These are phyloP conservation scores for Trichoderma sp. DNA, from an alignment of 2,329 filamentous ascomycete species.

Conservation along the genomic window DNA sequence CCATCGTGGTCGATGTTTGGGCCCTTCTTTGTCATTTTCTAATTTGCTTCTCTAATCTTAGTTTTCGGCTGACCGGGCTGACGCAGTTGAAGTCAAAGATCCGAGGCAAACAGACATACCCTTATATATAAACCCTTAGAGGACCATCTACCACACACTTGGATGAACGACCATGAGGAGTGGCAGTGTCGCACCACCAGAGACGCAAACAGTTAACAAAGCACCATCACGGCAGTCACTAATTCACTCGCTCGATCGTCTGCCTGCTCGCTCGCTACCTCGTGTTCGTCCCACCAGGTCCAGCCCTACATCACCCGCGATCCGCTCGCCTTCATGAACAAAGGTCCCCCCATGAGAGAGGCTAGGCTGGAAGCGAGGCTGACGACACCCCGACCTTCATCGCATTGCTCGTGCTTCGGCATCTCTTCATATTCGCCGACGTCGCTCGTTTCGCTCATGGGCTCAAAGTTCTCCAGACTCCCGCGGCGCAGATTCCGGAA, in stretches of 20 bases:
- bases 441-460: slow-evolving; percentile 2
- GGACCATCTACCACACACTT: neutral
- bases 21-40: neutral
- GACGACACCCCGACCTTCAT: neutral
- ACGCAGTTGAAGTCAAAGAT: neutral
- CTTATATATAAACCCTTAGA: neutral
- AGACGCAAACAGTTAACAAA: neutral
- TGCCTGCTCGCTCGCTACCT: neutral
- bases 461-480: neutral
- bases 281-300: neutral
- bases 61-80: neutral
- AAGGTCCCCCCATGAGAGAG: slow-evolving; percentile 14
- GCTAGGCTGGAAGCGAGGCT: slow-evolving; percentile 16
- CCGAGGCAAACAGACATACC: too few relatives aligned
- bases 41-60: neutral
- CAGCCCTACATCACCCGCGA: neutral
- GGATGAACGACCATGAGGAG: neutral
- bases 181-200: neutral
- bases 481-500: neutral
- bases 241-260: neutral
- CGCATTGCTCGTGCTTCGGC: slow-evolving; percentile 19
- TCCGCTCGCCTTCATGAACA: neutral
- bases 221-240: neutral
- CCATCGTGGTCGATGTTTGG: neutral
- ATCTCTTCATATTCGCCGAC: neutral